Percentiles rank a stretch among this genome's conserved stretches.
Evolutionary conservation across 345 rosid genomes (phyloP).

Genomic region (Heritiera littoralis): DNA sequence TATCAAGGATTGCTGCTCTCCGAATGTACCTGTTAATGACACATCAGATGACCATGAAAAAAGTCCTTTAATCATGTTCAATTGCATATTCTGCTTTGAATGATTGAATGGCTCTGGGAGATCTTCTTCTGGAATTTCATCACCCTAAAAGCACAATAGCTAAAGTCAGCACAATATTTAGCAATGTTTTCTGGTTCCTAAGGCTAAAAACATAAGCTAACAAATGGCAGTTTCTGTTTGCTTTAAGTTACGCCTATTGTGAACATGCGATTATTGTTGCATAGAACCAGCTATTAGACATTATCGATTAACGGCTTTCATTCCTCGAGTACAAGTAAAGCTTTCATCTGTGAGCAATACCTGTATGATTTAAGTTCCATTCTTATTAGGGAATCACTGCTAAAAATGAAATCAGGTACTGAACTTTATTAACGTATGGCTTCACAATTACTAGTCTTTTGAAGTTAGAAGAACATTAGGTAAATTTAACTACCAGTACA

Average conservation of each 20-base stretch:
- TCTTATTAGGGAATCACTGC: background rate
- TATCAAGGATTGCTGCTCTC: conserved; percentile 20
- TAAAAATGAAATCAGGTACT: background rate
- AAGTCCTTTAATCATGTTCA: background rate
- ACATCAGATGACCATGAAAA: conserved; percentile 23
- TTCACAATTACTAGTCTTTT: background rate
- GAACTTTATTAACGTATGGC: background rate
- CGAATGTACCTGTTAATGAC: conserved; percentile 12
- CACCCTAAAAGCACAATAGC: conserved; percentile 48
- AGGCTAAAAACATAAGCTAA: background rate
- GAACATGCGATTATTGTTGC: background rate
- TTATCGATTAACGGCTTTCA: background rate
- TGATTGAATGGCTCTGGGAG: conserved; percentile 71
- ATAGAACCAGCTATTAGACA: background rate
- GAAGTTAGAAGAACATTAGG: background rate
- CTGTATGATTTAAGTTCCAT: background rate
- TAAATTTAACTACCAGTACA: background rate
- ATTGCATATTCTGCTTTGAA: conserved; percentile 24
- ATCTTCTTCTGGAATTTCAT: conserved; percentile 65
- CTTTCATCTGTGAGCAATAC: background rate
- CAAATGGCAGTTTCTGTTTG: background rate
- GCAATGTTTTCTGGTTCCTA: background rate
- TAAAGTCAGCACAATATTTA: background rate
- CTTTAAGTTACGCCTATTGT: background rate
- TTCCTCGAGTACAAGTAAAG: background rate